Evolutionary conservation across 768 basidiomycete species (phyloP), one percentile per base, ranked within the genome.

Genomic region (Lactifluus piperatus): DNA sequence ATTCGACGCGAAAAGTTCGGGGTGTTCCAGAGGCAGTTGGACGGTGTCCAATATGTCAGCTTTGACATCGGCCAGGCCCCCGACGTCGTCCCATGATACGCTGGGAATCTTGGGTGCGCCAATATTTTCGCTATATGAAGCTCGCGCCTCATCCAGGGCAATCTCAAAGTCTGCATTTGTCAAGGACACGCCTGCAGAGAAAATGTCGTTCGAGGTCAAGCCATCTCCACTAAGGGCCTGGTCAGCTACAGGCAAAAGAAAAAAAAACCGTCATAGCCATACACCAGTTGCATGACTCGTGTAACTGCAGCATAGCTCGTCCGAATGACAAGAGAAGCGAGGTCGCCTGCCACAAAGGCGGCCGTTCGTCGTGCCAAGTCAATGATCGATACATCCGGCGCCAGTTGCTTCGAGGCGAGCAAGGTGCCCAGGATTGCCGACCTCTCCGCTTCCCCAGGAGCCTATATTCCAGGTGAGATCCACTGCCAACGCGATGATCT

Each of bases 81-180:
- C 97, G 13, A 99, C 88, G 69, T 99, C 97, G 70, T 97, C 93
- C 97, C 97, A 99, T 0, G 87, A 81, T 0, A 99, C 94, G 62
- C 79, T 87, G 1, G 97, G 97, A 36, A 99, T 99, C 65, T 88
- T 94, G 0, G 97, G 97, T 26, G 93, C 92, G n/a, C 94, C 95
- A 60, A 98, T 95, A 67, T 81, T 91, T 68, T 94, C 91, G 8
- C 91, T 88, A 71, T 94, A 94, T 0, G 87, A 80, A 10, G 80
- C 73, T 54, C 93, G 77, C 13, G 88, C 87, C 60, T 84, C 80
- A 13, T 77, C 76, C 20, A 98, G 76, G 0, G 91, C 92, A 16
- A 64, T 57, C 4, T 86, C 80, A 65, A 98, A 86, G 68, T 97
- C 92, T 43, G 75, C 75, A 0, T 77, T 76, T 20, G 74, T 79